These are phyloP conservation scores for Termitomyces sp. DNA, from an alignment of 768 basidiomycete genomes.

Conservation along the genomic window DNA sequence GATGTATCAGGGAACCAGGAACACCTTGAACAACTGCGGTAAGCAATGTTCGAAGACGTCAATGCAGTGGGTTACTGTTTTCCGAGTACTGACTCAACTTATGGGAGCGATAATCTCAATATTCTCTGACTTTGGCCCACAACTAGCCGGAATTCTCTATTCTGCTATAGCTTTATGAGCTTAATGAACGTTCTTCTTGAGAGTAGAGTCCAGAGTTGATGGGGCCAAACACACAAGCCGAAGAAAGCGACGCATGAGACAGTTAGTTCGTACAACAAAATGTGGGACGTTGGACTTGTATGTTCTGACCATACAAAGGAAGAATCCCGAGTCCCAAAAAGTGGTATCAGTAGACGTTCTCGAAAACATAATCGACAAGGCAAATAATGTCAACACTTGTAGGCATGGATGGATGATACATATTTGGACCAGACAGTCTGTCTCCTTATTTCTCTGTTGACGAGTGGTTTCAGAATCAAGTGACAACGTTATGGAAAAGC, in stretches of 20 bases:
- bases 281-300: background rate
- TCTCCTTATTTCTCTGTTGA: slow-evolving; percentile 11
- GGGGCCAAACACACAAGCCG: background rate
- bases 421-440: background rate
- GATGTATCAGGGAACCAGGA: background rate
- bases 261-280: background rate
- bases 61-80: background rate
- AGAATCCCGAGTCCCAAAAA: background rate
- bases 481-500: slow-evolving; percentile 16
- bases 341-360: background rate
- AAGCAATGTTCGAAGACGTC: background rate
- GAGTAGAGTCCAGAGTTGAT: background rate
- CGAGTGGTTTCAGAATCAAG: background rate
- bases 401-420: background rate
- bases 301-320: background rate
- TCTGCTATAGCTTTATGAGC: no score
- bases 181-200: background rate
- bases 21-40: background rate
- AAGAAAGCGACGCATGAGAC: background rate
- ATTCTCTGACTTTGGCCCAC: background rate
- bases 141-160: background rate
- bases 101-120: no score
- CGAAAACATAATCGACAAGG: background rate
- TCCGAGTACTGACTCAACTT: background rate
- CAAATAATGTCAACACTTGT: background rate